Evolutionary conservation across 805 yeast species (phyloP).

Genomic region (Wickerhamomyces pijperi): DNA sequence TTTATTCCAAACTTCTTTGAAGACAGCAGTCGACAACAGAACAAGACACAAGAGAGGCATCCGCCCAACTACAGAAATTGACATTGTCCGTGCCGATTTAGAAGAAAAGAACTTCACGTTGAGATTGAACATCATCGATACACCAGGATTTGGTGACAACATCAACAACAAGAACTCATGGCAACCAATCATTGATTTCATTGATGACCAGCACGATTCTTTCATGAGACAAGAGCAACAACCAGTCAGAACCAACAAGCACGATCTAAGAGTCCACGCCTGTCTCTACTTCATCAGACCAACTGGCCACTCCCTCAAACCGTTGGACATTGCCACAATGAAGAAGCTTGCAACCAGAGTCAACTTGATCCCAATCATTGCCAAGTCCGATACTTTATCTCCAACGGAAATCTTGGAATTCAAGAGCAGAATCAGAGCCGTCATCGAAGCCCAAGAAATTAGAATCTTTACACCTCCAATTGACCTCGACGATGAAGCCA

Average conservation of each 20-base stretch:
- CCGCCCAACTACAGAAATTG: slow-evolving; percentile 67
- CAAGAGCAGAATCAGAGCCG: slow-evolving; percentile 57
- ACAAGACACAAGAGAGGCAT: slow-evolving; percentile 43
- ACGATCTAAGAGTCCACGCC: slow-evolving; percentile 84
- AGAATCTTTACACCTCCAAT: slow-evolving; percentile 77
- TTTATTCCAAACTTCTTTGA: slow-evolving; percentile 63
- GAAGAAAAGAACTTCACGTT: slow-evolving; percentile 77
- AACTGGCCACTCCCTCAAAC: slow-evolving; percentile 78
- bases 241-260: slow-evolving; percentile 55
- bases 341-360: slow-evolving; percentile 70
- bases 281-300: slow-evolving; percentile 87
- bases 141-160: slow-evolving; percentile 91
- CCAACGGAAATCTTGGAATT: slow-evolving; percentile 18
- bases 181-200: slow-evolving; percentile 79
- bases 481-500: slow-evolving; percentile 62
- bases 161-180: slow-evolving; percentile 78
- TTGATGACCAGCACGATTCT: slow-evolving; percentile 84
- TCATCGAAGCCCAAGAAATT: slow-evolving; percentile 76
- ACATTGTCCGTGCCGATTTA: slow-evolving; percentile 65
- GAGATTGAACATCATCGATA: slow-evolving; percentile 73
- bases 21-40: slow-evolving; percentile 33
- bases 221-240: slow-evolving; percentile 91
- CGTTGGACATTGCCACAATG: slow-evolving; percentile 84
- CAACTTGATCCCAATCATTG: slow-evolving; percentile 77
- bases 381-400: slow-evolving; percentile 17